Evolutionary conservation across 73 alveolate species (phyloP).

Genomic region (Paraurostyla sp.): DNA sequence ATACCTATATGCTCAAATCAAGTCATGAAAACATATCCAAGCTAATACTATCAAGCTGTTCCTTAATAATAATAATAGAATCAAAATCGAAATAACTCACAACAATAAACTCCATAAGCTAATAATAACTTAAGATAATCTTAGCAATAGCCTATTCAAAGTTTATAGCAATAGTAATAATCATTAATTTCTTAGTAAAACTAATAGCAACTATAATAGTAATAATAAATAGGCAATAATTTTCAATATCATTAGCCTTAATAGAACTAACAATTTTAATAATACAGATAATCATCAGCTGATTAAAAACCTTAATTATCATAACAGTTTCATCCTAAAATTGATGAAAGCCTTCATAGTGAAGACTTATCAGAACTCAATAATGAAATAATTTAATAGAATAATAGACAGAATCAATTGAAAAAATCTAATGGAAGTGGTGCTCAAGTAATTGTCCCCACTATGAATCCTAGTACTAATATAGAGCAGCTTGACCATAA

Average conservation of each 20-base stretch:
- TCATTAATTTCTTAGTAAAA: no score
- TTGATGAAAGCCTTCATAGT: conserved; percentile 25
- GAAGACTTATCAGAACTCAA: conserved; percentile 26
- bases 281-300: not conserved
- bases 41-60: not conserved
- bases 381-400: conserved; percentile 2
- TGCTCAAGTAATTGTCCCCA: not conserved
- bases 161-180: no score
- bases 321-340: not conserved
- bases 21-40: conserved; percentile 7
- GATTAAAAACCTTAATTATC: not conserved
- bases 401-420: not conserved
- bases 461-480: conserved; percentile 28
- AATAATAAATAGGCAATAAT: not conserved
- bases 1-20: conserved; percentile 4
- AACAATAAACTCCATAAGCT: no score
- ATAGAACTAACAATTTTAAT: not conserved
- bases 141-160: no score
- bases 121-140: no score
- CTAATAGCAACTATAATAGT: not conserved
- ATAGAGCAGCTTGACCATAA: not conserved
- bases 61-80: no score
- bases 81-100: no score
- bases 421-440: not conserved
- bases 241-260: not conserved